These are phyloP conservation scores for Venustampulla echinocandica DNA, from an alignment of 495 filamentous ascomycete species.

Conservation along the genomic window DNA sequence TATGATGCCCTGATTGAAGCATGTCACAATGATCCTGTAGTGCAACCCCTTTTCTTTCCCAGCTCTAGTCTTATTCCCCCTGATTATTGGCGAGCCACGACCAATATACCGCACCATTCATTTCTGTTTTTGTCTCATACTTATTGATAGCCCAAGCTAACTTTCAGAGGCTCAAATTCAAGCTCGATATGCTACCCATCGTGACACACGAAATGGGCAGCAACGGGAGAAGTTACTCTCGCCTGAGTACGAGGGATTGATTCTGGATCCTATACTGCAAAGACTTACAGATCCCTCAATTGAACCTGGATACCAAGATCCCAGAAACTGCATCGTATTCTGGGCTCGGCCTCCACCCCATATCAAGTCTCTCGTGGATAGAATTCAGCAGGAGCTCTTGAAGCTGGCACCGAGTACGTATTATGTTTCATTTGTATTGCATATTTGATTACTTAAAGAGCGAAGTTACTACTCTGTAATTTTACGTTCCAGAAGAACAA, in stretches of 20 bases:
- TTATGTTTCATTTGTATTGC: background rate
- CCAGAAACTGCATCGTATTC: constrained; percentile 72
- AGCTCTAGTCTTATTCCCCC: constrained; percentile 7
- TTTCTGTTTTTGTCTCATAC: background rate
- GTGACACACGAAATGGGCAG: constrained; percentile 59
- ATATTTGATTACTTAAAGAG: too few species aligned
- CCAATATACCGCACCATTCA: too few species aligned
- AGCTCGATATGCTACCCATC: constrained; percentile 61
- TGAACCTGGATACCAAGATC: constrained; percentile 60
- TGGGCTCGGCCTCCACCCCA: constrained; percentile 76
- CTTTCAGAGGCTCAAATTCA: constrained; percentile 57
- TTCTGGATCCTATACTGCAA: constrained; percentile 64
- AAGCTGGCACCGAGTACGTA: constrained; percentile 57
- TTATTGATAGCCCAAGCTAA: background rate
- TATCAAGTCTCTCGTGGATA: constrained; percentile 52
- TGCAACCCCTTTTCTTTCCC: constrained; percentile 6
- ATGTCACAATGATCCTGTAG: constrained; percentile 51
- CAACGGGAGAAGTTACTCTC: constrained; percentile 61
- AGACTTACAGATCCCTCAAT: constrained; percentile 51
- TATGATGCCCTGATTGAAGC: constrained; percentile 66
- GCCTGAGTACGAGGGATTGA: constrained; percentile 58
- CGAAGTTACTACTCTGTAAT: too few species aligned
- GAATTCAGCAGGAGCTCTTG: constrained; percentile 58
- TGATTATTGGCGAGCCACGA: too few species aligned
- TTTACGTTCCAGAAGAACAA: too few species aligned